Base-by-base conservation (phyloP, 176 grass and related monocot genomes). In the Saccharum spontaneum region DNA sequence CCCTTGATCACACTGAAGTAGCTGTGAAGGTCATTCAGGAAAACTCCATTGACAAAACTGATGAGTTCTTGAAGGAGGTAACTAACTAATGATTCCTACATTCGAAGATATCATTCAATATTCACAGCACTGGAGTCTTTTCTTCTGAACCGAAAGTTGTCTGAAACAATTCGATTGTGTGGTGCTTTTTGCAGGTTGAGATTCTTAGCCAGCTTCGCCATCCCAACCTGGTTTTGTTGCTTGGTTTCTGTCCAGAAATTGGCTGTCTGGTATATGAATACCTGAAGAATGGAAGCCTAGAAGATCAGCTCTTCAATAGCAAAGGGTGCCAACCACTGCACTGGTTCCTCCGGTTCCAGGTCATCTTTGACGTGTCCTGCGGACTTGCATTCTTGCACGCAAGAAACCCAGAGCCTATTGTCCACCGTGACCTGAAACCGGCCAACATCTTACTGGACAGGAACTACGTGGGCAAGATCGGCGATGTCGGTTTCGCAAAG, bases 401-500 rank as follows among this genome's bases (percentile, higher is more conserved):
- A 28, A 84, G 81, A 46, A 95, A 87, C 31, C 96, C 96, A 0
- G 93, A 98, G 62, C 89, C 96, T 24, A 75, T 98, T 17, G 91
- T 98, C 66, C 93, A 98, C 55, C 96, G 96, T 7, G 96, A 98
- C 84, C 77, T 95, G 38, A 98, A 98, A 87, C 96, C 93, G 0
- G 89, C 73, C 17, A 95, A 98, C 82, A 98, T 98, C 50, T 85
- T 95, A 18, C 57, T 98, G 70, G 89, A 95, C 83, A 85, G 82
- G 63, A 93, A 93, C 37, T 98, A 72, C 18, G 90, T 83, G 7
- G 89, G 89, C 71, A 98, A 98, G 63, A 92, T 98, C 33, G 93
- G 91, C 4, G 93, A 98, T 5, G 97, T 90, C n/a, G 97, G 97
- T 40, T 93, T 98, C 13, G 91, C 97, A 2, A 98, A 95, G 81